A percentile compares a stretch with the other conserved stretches of the same genome.
Evolutionary conservation across 148 eudicot species (phyloP).

Genomic region (Beta vulgaris): DNA sequence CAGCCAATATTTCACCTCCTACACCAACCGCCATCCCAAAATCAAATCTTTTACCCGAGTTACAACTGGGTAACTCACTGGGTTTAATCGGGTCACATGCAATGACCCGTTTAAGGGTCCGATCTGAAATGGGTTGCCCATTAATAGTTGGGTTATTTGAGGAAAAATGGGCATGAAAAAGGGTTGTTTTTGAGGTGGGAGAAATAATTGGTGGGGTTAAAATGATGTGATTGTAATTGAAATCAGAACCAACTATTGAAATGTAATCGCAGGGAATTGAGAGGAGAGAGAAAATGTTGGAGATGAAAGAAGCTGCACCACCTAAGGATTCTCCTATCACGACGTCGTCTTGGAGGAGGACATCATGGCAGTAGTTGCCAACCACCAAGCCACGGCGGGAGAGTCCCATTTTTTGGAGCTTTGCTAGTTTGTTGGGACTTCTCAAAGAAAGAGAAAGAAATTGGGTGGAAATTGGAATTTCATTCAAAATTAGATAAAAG

Average conservation of each 20-base stretch:
- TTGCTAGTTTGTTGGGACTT: background rate
- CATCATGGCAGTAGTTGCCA: conserved; percentile 89
- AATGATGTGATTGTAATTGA: conserved; percentile 46
- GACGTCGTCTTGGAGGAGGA: conserved; percentile 53
- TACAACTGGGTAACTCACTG: conserved; percentile 41
- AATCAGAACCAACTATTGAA: conserved; percentile 81
- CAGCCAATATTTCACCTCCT: conserved; percentile 77
- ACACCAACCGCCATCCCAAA: conserved; percentile 94
- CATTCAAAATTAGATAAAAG: background rate
- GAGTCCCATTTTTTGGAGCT: conserved; percentile 13
- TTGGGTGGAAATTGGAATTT: too few relatives aligned
- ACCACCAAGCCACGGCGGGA: conserved; percentile 53
- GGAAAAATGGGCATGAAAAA: conserved; percentile 77
- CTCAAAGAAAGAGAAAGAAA: background rate
- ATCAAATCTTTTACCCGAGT: conserved; percentile 24
- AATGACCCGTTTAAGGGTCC: conserved; percentile 60
- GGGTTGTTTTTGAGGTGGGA: conserved; percentile 52
- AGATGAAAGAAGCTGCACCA: conserved; percentile 89
- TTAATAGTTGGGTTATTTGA: conserved; percentile 19
- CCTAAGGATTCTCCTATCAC: conserved; percentile 68
- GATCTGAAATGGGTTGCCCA: conserved; percentile 31
- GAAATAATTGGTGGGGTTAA: conserved; percentile 41
- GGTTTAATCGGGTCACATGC: conserved; percentile 67
- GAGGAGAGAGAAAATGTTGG: conserved; percentile 53
- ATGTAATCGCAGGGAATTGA: conserved; percentile 37